These are phyloP conservation scores for Trichoderma lentiforme DNA, from an alignment of 2,329 filamentous ascomycete species.

Conservation along the genomic window DNA sequence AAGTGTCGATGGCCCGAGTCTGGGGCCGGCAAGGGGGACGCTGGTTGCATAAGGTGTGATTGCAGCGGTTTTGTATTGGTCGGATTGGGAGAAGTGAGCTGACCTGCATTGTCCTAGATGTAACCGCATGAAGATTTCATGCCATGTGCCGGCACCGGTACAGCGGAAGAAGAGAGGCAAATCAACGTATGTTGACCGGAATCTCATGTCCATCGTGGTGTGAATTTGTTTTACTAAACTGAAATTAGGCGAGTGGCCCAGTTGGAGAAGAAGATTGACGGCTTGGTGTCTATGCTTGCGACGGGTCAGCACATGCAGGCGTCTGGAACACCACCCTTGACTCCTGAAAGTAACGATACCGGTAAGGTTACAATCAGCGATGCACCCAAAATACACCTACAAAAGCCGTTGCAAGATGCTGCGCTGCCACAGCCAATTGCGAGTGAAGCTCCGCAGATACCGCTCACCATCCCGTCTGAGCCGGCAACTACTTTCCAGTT, in stretches of 20 bases:
- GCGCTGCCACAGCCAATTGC: neutral
- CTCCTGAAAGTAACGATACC: slow-evolving; percentile 17
- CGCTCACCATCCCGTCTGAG: neutral
- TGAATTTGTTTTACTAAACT: neutral
- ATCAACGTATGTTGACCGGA: slow-evolving; percentile 29
- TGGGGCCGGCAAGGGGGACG: slow-evolving; percentile 22
- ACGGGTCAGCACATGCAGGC: slow-evolving; percentile 29
- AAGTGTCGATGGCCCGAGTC: slow-evolving; percentile 34
- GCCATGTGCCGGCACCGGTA: slow-evolving; percentile 33
- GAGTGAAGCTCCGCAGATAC: neutral
- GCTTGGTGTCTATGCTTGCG: slow-evolving; percentile 37
- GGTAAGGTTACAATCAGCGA: neutral
- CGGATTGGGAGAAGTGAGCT: neutral
- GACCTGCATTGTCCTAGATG: slow-evolving; percentile 27
- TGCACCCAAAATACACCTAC: neutral
- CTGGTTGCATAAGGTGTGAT: slow-evolving; percentile 29
- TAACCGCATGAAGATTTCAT: slow-evolving; percentile 33
- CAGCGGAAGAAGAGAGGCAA: slow-evolving; percentile 36
- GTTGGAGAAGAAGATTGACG: slow-evolving; percentile 40
- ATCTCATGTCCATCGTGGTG: neutral
- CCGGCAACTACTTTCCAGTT: slow-evolving; percentile 25
- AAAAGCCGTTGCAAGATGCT: neutral
- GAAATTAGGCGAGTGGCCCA: slow-evolving; percentile 35
- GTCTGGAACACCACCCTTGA: slow-evolving; percentile 19
- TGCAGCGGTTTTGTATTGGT: neutral